These are phyloP conservation scores for button mushroom (Agaricus bisporus) DNA, from an alignment of 768 basidiomycete species.

Conservation along the genomic window DNA sequence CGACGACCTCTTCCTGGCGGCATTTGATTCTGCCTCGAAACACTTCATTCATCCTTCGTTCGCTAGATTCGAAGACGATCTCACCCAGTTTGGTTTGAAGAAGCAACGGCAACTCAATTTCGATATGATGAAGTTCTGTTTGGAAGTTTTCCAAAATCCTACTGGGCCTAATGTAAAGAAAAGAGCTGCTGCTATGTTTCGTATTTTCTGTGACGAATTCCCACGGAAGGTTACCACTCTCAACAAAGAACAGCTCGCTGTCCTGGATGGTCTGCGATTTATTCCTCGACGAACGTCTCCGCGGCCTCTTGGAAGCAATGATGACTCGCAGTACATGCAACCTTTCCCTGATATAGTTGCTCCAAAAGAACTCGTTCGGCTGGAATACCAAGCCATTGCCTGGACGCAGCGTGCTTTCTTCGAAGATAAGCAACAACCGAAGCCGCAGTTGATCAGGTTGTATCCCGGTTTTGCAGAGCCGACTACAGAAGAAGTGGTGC, in stretches of 20 bases:
- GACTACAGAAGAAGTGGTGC: conserved; percentile 16
- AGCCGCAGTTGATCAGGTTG: conserved; percentile 9
- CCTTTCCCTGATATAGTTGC: conserved; percentile 10
- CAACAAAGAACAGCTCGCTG: conserved; percentile 18
- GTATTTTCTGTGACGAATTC: conserved; percentile 26
- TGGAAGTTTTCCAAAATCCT: conserved; percentile 24
- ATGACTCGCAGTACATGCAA: conserved; percentile 3
- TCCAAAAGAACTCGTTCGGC: conserved; percentile 15
- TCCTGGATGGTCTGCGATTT: conserved; percentile 30
- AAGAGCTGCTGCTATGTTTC: conserved; percentile 28
- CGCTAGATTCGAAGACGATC: conserved; percentile 20
- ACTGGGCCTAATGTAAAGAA: background rate
- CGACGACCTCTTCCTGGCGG: conserved; percentile 28
- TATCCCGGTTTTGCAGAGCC: conserved; percentile 16
- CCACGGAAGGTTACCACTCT: conserved; percentile 21
- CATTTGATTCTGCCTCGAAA: conserved; percentile 25
- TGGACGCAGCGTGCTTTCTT: conserved; percentile 20
- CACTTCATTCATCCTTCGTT: conserved; percentile 27
- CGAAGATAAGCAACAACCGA: conserved; percentile 8
- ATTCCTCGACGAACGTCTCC: conserved; percentile 26
- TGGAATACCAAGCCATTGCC: conserved; percentile 15
- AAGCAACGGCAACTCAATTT: conserved; percentile 23
- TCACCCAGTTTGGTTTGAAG: conserved; percentile 26
- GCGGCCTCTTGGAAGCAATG: conserved; percentile 11
- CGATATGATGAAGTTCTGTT: conserved; percentile 30